phyloP scores from a whole-genome alignment of 129 eudicot genomes.

The Flaveria robusta region DNA sequence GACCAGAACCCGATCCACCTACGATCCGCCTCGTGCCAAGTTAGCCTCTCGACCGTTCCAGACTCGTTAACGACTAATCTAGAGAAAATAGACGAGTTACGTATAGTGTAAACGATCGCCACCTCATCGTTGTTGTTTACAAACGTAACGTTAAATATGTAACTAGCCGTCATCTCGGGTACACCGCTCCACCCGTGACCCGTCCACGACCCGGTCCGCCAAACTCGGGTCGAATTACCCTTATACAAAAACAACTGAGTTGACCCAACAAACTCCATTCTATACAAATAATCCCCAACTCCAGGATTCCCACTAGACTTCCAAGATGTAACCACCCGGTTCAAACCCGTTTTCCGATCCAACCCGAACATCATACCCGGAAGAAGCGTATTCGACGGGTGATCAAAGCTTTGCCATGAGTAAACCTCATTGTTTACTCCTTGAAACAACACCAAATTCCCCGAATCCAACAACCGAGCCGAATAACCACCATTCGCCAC shows the following conservation, averaged over 20 bases:
- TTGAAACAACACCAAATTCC: constrained; percentile 46
- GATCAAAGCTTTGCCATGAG: constrained; percentile 55
- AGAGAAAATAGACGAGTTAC: constrained; percentile 39
- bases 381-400: constrained; percentile 48
- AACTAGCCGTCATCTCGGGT: constrained; percentile 30
- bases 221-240: constrained; percentile 23
- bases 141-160: constrained; percentile 28
- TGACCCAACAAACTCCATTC: constrained; percentile 42
- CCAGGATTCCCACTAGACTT: constrained; percentile 46
- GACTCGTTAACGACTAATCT: constrained; percentile 39
- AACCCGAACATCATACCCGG: constrained; percentile 48
- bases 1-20: constrained; percentile 44
- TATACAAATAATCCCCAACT: constrained; percentile 40
- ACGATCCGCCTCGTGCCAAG: constrained; percentile 34
- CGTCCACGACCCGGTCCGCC: constrained; percentile 53
- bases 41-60: constrained; percentile 33
- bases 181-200: constrained; percentile 50
- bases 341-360: constrained; percentile 43
- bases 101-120: constrained; percentile 15
- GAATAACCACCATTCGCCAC: background rate
- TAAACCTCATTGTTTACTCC: constrained; percentile 13
- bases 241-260: constrained; percentile 44
- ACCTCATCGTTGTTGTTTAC: constrained; percentile 38
- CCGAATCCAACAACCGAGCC: constrained; percentile 46
- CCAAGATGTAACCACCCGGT: constrained; percentile 42